Evolutionary conservation across 2,329 filamentous ascomycete species (phyloP), one percentile per base, ranked within the genome.

Genomic region (Paraconiothyrium brasiliense): DNA sequence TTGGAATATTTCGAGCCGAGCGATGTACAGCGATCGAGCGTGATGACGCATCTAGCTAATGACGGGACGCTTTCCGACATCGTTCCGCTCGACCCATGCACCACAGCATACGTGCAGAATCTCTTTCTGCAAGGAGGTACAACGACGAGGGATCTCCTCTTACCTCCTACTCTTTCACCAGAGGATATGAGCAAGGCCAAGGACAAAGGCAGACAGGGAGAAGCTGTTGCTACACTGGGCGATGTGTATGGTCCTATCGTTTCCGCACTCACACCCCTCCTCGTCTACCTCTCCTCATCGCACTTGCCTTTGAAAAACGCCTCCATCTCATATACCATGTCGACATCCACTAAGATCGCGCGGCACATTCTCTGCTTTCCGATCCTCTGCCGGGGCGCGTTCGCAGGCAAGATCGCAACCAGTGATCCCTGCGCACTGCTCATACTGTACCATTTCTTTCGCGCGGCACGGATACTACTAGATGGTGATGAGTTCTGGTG

Each of bases 341-440:
- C 46, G 7, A 30, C 22, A 30, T 48, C 20, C 4, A 41, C 37
- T 1, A 48, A 16, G 16, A 48, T 48, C 9, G 46, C 46, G 8
- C 46, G 48, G 10, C 48, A 20, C 30, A 50, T 50, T 7, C 30
- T 50, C 7, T 50, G 27, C 30, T 50, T 50, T n/a, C 48, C 48
- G 3, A 35, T 50, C 27, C 30, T 50, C 11, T 35, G 48, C 48
- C 30, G 48, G 2, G 48, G 30, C 11, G 16, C 30, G 2, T 50
- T 50, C 30, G 48, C 27, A 22, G 30, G 24, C 24, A 35, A 34
- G n/a, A 32, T 50, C n/a, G 27, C 30, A 30, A 13, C 3, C 16
- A n/a, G 48, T 11, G 48, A 50, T 50, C 30, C 30, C 13, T 30
- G 13, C 30, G 27, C 30, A 6, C 30, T 34, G 27, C 48, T 35